Percentiles rank a stretch among this genome's conserved stretches.
Conservation (phyloP, 164 flowering plant genomes). For the Brasenia schreberi region DNA sequence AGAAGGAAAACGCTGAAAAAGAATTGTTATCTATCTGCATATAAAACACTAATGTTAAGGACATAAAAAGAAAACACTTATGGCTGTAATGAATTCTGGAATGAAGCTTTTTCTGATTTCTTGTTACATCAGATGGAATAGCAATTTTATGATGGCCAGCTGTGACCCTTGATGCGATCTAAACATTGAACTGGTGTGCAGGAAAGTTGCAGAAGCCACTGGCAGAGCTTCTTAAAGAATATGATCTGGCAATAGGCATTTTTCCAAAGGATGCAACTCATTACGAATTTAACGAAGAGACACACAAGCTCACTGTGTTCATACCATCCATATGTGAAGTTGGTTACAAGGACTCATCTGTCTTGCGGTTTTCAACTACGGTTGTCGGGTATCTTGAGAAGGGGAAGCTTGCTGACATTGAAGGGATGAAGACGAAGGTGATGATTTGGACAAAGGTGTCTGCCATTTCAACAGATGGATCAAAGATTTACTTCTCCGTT, state of each 20-base stretch:
- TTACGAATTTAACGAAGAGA: constrained; percentile 89
- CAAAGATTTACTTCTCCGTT: constrained; percentile 55
- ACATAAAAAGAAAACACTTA: too few relatives aligned
- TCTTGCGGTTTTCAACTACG: constrained; percentile 49
- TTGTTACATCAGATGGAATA: neutral
- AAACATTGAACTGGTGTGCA: constrained; percentile 8
- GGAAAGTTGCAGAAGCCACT: constrained; percentile 91
- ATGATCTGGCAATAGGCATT: constrained; percentile 63
- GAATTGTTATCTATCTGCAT: too few relatives aligned
- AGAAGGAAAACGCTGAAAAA: too few relatives aligned
- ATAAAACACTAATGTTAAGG: too few relatives aligned
- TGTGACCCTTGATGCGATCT: too few relatives aligned
- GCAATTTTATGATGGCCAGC: neutral
- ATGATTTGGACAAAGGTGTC: constrained; percentile 86
- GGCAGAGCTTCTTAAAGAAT: constrained; percentile 66
- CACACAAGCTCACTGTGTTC: constrained; percentile 67
- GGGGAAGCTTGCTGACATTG: constrained; percentile 74
- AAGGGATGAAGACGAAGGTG: constrained; percentile 83
- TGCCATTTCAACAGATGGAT: constrained; percentile 44
- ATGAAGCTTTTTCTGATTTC: neutral
- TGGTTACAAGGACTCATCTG: constrained; percentile 81
- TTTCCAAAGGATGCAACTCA: constrained; percentile 94
- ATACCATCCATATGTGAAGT: constrained; percentile 79
- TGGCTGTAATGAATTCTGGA: neutral
- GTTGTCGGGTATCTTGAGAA: constrained; percentile 83